Evolutionary conservation across 2,329 filamentous ascomycete genomes (phyloP), one percentile per base, ranked within the genome.

Genomic region (Xylaria sp.): DNA sequence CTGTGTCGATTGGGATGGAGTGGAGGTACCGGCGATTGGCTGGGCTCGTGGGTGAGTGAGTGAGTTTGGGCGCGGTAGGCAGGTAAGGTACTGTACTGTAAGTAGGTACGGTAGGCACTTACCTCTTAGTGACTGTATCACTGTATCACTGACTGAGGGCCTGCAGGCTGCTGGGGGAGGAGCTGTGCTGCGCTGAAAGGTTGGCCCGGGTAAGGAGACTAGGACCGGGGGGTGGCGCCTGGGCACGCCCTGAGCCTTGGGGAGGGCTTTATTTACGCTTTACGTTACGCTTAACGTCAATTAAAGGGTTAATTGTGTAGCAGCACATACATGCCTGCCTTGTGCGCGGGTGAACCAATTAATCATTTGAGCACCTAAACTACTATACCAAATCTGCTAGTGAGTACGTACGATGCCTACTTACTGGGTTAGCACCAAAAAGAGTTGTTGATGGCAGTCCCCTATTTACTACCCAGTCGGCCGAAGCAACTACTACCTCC

Each of bases 11-110:
- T 31, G 23, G 35, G 53, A 57, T 53, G 47, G 50, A 57, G 60
- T 63, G 55, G 60, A 65, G 63, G 63, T 55, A 31, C 19, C 51
- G 49, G 60, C 51, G 54, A 63, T 63, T 66, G 60, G 61, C 45
- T 63, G 33, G 43, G 33, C 17, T 52, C 58, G 47, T 33, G 21
- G 47, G 31, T 50, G 47, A 37, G 60, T 37, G 60, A 49, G 63
- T n/a, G n/a, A n/a, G n/a, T n/a, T 49, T 59, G 45, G 46, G 59
- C 51, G 56, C 46, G 49, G 50, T 55, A 35, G 42, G 9, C 40
- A 43, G 40, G 17, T 31, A 31, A n/a, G n/a, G n/a, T n/a, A n/a
- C n/a, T 31, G 28, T 31, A 31, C 28, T 31, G 28, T 31, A 31
- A 31, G 28, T 31, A 31, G 28, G 28, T 31, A 31, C 28, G 28